phyloP scores from a whole-genome alignment of 1,284 basidiomycete species.

The Pascua guehoae region DNA sequence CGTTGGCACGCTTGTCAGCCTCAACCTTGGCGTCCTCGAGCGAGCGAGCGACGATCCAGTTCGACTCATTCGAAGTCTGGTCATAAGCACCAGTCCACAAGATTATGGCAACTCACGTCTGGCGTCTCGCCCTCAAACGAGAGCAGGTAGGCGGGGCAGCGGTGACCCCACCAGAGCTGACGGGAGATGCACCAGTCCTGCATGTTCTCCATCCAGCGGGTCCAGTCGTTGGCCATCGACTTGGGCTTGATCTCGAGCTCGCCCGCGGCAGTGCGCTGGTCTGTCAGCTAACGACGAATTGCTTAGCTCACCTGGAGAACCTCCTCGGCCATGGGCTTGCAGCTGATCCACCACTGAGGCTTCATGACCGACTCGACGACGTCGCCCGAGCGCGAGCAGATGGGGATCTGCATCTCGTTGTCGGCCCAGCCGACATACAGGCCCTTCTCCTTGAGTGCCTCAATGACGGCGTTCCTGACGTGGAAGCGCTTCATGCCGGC shows the following conservation, averaged over 20 bases:
- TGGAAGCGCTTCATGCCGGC: constrained; percentile 97
- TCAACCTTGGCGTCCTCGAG: constrained; percentile 75
- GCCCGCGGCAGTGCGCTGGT: constrained; percentile 75
- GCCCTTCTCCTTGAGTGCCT: constrained; percentile 79
- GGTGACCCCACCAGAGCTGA: constrained; percentile 99
- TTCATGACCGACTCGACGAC: constrained; percentile 94
- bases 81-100: background rate
- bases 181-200: constrained; percentile 99
- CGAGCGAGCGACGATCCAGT: constrained; percentile 88
- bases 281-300: background rate
- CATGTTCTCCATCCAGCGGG: constrained; percentile 90
- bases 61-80: constrained; percentile 65
- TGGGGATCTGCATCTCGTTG: constrained; percentile 90
- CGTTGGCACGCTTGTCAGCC: constrained; percentile 69
- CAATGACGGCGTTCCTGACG: constrained; percentile 77
- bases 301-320: constrained; percentile 65
- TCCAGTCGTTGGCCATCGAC: constrained; percentile 89
- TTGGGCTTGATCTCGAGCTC: constrained; percentile 81
- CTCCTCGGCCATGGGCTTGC: constrained; percentile 85
- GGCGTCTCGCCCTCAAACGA: constrained; percentile 73
- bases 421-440: constrained; percentile 90
- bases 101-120: constrained; percentile 57
- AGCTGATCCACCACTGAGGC: constrained; percentile 99
- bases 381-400: constrained; percentile 92
- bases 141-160: constrained; percentile 92